Evolutionary conservation across 2,329 filamentous ascomycete genomes (phyloP).

Genomic region (Blumeria hordei): DNA sequence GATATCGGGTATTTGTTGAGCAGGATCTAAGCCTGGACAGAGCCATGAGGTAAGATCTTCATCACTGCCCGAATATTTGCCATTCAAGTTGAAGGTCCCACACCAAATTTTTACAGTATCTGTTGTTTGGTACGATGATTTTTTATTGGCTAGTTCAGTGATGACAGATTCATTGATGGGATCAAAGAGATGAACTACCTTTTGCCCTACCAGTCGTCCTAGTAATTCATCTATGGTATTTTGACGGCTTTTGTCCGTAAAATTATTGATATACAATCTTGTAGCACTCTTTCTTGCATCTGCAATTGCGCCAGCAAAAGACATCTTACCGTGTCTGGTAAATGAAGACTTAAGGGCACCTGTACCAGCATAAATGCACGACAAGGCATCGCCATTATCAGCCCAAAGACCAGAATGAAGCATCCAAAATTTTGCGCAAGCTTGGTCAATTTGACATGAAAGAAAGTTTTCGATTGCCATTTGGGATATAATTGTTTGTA

Average conservation of each 20-base stretch:
- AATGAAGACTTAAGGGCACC: slow-evolving; percentile 90
- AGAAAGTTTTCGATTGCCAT: slow-evolving; percentile 80
- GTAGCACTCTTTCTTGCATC: slow-evolving; percentile 89
- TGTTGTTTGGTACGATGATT: slow-evolving; percentile 49
- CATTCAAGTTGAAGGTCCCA: slow-evolving; percentile 90
- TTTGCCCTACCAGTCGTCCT: slow-evolving; percentile 62
- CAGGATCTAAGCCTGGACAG: slow-evolving; percentile 35
- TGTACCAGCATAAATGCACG: slow-evolving; percentile 88
- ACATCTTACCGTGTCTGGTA: slow-evolving; percentile 88
- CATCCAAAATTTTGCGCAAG: slow-evolving; percentile 67
- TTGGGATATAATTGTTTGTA: slow-evolving; percentile 86
- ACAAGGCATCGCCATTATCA: slow-evolving; percentile 84
- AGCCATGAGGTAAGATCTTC: slow-evolving; percentile 74
- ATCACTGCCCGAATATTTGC: slow-evolving; percentile 51
- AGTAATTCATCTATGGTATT: slow-evolving; percentile 87
- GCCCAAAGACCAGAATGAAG: slow-evolving; percentile 87
- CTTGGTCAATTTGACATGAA: slow-evolving; percentile 41
- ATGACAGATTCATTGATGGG: slow-evolving; percentile 83
- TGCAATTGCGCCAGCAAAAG: slow-evolving; percentile 74
- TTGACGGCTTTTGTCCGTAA: slow-evolving; percentile 76
- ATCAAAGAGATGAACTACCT: slow-evolving; percentile 68
- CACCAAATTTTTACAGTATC: slow-evolving; percentile 53
- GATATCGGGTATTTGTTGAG: slow-evolving; percentile 51
- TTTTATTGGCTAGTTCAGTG: slow-evolving; percentile 43
- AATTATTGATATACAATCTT: slow-evolving; percentile 91